These are phyloP conservation scores for Benincasa hispida DNA, from an alignment of 306 rosid species.

Conservation along the genomic window DNA sequence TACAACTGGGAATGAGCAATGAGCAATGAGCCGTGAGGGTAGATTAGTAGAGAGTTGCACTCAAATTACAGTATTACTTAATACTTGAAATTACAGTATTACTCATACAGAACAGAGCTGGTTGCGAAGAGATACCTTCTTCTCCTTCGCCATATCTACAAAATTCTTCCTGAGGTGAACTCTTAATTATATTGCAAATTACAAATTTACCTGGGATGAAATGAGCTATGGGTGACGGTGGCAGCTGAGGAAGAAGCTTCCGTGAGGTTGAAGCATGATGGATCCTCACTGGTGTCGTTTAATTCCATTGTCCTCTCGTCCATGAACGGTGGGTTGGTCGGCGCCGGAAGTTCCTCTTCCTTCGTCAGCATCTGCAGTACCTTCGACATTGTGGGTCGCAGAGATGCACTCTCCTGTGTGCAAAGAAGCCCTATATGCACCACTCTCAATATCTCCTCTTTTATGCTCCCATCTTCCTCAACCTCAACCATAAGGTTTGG, in stretches of 20 bases:
- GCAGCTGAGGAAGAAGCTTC: conserved; percentile 42
- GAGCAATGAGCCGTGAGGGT: too few species aligned
- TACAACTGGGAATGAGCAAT: neutral
- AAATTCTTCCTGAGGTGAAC: neutral
- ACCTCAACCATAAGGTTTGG: conserved; percentile 43
- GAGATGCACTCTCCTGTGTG: conserved; percentile 65
- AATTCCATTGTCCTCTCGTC: conserved; percentile 84
- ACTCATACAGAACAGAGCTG: too few species aligned
- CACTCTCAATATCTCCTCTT: conserved; percentile 48
- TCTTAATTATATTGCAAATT: too few species aligned
- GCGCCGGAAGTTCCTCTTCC: conserved; percentile 55
- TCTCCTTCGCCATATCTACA: neutral
- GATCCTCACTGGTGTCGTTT: conserved; percentile 34
- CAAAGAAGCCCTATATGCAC: conserved; percentile 73
- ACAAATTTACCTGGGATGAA: conserved; percentile 49
- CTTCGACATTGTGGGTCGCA: conserved; percentile 74
- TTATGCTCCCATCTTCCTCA: conserved; percentile 15
- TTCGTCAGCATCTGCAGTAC: conserved; percentile 56
- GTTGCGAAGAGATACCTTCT: neutral
- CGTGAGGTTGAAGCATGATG: conserved; percentile 22
- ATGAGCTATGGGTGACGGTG: conserved; percentile 51
- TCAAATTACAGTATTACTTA: neutral
- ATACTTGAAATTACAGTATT: neutral
- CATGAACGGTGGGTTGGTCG: conserved; percentile 76
- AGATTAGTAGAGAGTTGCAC: neutral